Percentiles rank a stretch among this genome's conserved stretches.
Evolutionary conservation across 2,329 filamentous ascomycete species (phyloP).

Genomic region (Fusarium armeniacum): DNA sequence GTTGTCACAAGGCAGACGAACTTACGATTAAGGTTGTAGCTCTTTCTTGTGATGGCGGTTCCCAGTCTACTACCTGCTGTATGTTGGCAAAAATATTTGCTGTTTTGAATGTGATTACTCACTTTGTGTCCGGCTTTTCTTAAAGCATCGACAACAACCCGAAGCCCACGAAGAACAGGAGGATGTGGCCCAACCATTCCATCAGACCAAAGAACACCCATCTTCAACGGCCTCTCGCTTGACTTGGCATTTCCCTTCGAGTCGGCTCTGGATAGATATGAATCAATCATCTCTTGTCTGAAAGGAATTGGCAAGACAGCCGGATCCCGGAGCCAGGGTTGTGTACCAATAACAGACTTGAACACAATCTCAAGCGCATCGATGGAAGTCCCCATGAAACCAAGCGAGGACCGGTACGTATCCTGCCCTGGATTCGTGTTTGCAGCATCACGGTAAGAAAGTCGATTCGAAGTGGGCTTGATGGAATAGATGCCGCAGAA

Average conservation of each 20-base stretch:
- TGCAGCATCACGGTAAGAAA: constrained; percentile 41
- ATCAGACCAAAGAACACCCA: constrained; percentile 69
- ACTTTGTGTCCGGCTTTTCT: constrained; percentile 59
- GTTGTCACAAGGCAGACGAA: rapidly evolving
- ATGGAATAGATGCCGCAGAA: constrained; percentile 46
- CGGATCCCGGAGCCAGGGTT: constrained; percentile 77
- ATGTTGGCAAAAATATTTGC: rapidly evolving
- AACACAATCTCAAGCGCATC: constrained; percentile 68
- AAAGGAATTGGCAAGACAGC: constrained; percentile 76
- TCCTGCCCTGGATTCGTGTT: constrained; percentile 67
- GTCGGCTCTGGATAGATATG: constrained; percentile 54
- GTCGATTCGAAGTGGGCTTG: constrained; percentile 38
- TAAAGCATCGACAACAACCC: constrained; percentile 7
- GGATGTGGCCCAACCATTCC: constrained; percentile 66
- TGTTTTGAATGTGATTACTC: rapidly evolving
- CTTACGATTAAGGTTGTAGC: constrained; percentile 32
- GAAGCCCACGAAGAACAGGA: constrained; percentile 62
- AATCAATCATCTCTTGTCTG: constrained; percentile 62
- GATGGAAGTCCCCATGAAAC: constrained; percentile 71
- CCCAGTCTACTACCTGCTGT: constrained; percentile 51
- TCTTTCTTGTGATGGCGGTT: constrained; percentile 19
- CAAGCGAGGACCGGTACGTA: constrained; percentile 72
- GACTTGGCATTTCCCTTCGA: not conserved
- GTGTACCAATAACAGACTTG: constrained; percentile 67
- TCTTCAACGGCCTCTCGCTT: constrained; percentile 59